A percentile compares a stretch with the other conserved stretches of the same genome.
phyloP scores from a whole-genome alignment of 192 early-diverging fungal genomes.

The Gigaspora rosea region DNA sequence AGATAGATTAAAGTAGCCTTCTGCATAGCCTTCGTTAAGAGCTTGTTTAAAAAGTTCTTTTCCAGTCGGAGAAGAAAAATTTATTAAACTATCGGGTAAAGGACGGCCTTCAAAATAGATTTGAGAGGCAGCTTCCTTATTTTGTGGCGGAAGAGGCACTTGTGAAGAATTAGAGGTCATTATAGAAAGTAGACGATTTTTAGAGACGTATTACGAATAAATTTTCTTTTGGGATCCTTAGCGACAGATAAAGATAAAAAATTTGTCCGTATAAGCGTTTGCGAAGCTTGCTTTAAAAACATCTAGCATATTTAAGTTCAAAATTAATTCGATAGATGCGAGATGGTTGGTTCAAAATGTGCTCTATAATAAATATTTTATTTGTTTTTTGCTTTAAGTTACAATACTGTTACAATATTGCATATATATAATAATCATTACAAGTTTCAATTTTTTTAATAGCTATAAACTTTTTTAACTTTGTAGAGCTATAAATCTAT shows the following conservation, averaged over 20 bases:
- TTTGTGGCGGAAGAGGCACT: too few species aligned
- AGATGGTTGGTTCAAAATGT: too few species aligned
- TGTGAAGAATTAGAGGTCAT: background rate
- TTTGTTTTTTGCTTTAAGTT: too few species aligned
- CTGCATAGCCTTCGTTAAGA: constrained; percentile 73
- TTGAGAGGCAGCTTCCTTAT: background rate
- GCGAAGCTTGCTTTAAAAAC: constrained; percentile 1
- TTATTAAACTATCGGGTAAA: constrained; percentile 66
- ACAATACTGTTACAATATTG: too few species aligned
- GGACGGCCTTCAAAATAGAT: constrained; percentile 59
- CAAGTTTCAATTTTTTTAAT: too few species aligned
- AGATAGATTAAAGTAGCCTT: constrained; percentile 83
- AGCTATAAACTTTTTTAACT: too few species aligned
- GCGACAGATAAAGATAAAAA: background rate
- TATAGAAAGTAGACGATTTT: constrained; percentile 1
- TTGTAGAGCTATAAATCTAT: too few species aligned
- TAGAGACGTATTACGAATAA: too few species aligned
- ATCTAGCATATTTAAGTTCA: background rate
- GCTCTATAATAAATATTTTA: too few species aligned
- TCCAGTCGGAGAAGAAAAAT: constrained; percentile 79
- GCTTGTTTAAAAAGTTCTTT: constrained; percentile 78
- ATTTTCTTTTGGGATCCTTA: too few species aligned
- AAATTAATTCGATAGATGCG: too few species aligned
- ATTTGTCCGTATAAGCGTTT: background rate
- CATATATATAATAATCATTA: too few species aligned